Base-by-base conservation (phyloP, 2,329 filamentous ascomycete genomes). In the Exophiala calicioides region DNA sequence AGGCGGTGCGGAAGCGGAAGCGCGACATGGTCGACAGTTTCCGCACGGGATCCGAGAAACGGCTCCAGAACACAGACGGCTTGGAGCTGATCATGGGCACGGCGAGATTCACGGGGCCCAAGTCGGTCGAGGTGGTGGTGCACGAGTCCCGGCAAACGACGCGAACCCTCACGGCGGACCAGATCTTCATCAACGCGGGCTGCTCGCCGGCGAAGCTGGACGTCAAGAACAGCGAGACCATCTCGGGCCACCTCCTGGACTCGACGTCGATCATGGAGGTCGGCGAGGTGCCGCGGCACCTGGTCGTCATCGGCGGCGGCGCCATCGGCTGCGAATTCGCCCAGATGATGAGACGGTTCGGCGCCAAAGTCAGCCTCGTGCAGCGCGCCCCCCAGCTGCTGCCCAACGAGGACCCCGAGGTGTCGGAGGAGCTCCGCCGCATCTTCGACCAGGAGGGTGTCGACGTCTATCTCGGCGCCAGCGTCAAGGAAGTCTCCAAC, bases 311-410 rank as follows among this genome's bases (percentile, higher is more conserved):
- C n/a, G 76, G 77, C 1, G 76, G 76, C 3, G 76, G 76, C 3
- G 76, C 76, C 47, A 67, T 79, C 23, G 77, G 75, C 1, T 61
- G 79, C 8, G 76, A 79, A 54, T 79, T 79, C 50, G 75, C 68
- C 2, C 76, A 79, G 60, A 64, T 78, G 19, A 75, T 78, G 60
- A 63, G 69, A 1, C 66, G 77, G 13, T 60, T 80, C 10, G 76
- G 76, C 1, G 66, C 74, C 3, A 60, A 69, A 21, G 75, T 79
- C 31, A 76, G 71, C 2, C 59, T 79, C 33, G 45, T 79, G 3
- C 73, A 79, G 58, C 60, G 70, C 7, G 65, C 58, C 3, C 52
- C 58, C 13, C 71, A 72, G 43, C 60, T 79, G 8, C 58, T 77
- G 2, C 67, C 68, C 0, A 61, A 66, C 15, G 75, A 79, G 48